Evolutionary conservation across 2,329 filamentous ascomycete genomes (phyloP).

Genomic region (Escovopsis sp.): DNA sequence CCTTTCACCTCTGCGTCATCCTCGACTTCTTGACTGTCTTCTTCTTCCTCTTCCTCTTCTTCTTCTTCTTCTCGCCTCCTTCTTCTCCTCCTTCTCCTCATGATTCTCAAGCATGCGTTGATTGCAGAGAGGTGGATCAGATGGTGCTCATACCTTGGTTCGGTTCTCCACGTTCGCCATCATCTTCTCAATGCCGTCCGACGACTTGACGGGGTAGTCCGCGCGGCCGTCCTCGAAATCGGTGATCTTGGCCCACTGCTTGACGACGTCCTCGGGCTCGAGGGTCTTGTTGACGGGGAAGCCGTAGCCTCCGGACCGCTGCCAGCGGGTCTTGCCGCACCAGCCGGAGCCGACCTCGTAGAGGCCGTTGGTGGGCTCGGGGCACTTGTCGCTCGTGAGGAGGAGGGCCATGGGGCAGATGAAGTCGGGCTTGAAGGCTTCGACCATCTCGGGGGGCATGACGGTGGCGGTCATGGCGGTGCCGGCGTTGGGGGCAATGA

Average conservation of each 20-base stretch:
- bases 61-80: background rate
- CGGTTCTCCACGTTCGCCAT: conserved; percentile 76
- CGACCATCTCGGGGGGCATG: conserved; percentile 91
- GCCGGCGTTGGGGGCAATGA: conserved; percentile 92
- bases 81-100: conserved; percentile 4
- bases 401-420: conserved; percentile 85
- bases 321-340: conserved; percentile 86
- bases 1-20: conserved; percentile 2
- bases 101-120: too few species aligned
- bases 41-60: conserved; percentile 2
- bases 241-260: conserved; percentile 62
- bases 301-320: conserved; percentile 73
- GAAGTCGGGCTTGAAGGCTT: conserved; percentile 98
- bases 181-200: conserved; percentile 61
- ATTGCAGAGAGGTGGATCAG: conserved; percentile 8
- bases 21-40: conserved; percentile 1
- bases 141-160: conserved; percentile 39
- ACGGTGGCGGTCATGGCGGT: conserved; percentile 90
- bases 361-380: conserved; percentile 69
- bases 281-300: conserved; percentile 79
- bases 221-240: conserved; percentile 79
- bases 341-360: conserved; percentile 95
- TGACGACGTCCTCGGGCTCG: conserved; percentile 69
- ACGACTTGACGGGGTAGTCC: conserved; percentile 68
- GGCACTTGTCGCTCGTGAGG: conserved; percentile 72